Conservation (phyloP, 2,329 filamentous ascomycete genomes). For the Colletotrichum sp. region DNA sequence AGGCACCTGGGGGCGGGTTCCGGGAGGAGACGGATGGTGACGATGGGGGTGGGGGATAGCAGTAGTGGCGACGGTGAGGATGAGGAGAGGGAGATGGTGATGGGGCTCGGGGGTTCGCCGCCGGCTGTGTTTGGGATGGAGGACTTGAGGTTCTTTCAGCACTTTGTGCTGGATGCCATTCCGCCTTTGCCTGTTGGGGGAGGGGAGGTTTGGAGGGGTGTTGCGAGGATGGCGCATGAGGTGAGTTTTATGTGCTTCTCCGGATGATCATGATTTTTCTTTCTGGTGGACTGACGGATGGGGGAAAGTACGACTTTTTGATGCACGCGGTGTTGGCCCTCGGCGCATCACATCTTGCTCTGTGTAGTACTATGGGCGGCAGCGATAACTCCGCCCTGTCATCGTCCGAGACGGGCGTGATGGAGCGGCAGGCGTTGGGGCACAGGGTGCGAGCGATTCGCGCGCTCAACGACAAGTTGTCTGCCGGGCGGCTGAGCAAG, state of each 20-base stretch:
- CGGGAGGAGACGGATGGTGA: not conserved
- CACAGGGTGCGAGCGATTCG: slow-evolving; percentile 43
- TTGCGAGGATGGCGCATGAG: slow-evolving; percentile 40
- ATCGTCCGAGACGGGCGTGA: slow-evolving; percentile 23
- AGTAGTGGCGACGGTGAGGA: not conserved
- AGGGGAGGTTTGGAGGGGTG: slow-evolving; percentile 38
- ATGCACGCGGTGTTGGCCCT: slow-evolving; percentile 46
- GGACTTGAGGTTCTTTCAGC: slow-evolving; percentile 58
- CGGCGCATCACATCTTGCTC: slow-evolving; percentile 41
- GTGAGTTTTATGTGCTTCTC: slow-evolving; percentile 24
- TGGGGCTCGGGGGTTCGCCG: not conserved
- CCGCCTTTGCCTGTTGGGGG: slow-evolving; percentile 42
- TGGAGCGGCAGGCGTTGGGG: slow-evolving; percentile 31
- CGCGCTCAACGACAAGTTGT: slow-evolving; percentile 37
- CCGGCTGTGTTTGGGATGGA: slow-evolving; percentile 37
- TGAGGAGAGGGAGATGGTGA: not conserved
- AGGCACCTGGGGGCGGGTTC: slow-evolving; percentile 8
- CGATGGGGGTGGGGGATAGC: not conserved
- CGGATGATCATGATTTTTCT: not conserved
- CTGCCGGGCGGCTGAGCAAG: slow-evolving; percentile 28
- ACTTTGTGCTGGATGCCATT: slow-evolving; percentile 53
- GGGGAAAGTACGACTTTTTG: slow-evolving; percentile 43
- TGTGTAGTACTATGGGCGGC: slow-evolving; percentile 14
- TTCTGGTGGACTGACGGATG: not conserved
- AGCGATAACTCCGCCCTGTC: not conserved